These are phyloP conservation scores for Penicillium sp. DNA, from an alignment of 2,329 filamentous ascomycete genomes.

Conservation along the genomic window DNA sequence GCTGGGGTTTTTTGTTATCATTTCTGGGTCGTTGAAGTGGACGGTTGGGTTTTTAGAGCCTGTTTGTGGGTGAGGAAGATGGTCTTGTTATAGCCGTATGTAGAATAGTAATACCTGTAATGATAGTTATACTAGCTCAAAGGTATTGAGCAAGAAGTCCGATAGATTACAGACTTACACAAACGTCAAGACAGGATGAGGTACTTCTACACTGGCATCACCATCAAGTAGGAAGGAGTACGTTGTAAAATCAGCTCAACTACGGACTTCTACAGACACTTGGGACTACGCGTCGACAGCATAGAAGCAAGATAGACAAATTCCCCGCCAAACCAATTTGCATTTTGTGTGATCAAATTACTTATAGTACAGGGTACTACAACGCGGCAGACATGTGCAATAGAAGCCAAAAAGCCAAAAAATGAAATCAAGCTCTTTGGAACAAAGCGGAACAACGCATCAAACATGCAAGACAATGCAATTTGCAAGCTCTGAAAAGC, in stretches of 20 bases:
- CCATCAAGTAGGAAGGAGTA: too few relatives aligned
- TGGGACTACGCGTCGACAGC: neutral
- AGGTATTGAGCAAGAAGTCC: neutral
- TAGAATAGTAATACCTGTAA: neutral
- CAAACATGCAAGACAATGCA: slow-evolving; percentile 16
- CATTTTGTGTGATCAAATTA: slow-evolving; percentile 40
- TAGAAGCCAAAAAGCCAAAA: slow-evolving; percentile 15
- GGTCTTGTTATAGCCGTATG: neutral
- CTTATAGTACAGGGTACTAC: slow-evolving; percentile 46
- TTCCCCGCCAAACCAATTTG: slow-evolving; percentile 36
- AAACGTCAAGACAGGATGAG: neutral
- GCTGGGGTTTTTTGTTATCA: slow-evolving; percentile 55
- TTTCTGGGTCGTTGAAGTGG: slow-evolving; percentile 64
- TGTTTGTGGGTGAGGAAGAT: slow-evolving; percentile 34
- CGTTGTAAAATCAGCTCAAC: too few relatives aligned
- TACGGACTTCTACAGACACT: too few relatives aligned
- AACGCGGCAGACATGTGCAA: slow-evolving; percentile 36
- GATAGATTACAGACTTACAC: neutral
- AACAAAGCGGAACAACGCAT: neutral
- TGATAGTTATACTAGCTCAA: neutral
- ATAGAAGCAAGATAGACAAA: neutral
- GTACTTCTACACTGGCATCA: too few relatives aligned
- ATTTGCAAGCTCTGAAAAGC: neutral
- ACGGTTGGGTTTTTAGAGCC: slow-evolving; percentile 45
- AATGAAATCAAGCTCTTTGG: slow-evolving; percentile 8